These are phyloP conservation scores for Lasiodiplodia gonubiensis DNA, from an alignment of 2,329 filamentous ascomycete species.

Conservation along the genomic window DNA sequence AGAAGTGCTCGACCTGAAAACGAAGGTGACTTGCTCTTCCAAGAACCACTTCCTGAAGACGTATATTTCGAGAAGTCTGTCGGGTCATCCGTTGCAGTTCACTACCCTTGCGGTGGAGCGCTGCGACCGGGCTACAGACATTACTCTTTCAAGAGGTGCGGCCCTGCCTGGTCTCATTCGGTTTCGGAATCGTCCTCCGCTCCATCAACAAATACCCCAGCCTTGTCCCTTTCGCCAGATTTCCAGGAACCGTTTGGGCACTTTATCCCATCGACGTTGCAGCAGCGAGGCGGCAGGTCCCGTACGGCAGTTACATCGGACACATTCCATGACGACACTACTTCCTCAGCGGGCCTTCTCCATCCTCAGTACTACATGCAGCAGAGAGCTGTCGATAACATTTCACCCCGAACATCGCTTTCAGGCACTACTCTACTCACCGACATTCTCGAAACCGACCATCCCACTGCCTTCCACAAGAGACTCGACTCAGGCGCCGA, in stretches of 20 bases:
- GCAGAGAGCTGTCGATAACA: not conserved
- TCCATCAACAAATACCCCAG: not conserved
- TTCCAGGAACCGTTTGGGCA: not conserved
- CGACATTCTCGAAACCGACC: not conserved
- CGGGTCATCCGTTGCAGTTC: constrained; percentile 7
- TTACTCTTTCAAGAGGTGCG: constrained; percentile 12
- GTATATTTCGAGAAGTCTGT: constrained; percentile 22
- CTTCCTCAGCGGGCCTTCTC: not conserved
- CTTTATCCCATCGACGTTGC: not conserved
- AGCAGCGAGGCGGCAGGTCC: not conserved
- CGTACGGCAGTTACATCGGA: not conserved
- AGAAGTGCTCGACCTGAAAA: not conserved
- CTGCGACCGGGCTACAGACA: constrained; percentile 5
- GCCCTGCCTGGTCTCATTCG: not conserved
- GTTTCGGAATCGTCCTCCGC: not conserved
- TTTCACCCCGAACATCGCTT: not conserved
- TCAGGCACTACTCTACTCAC: not conserved
- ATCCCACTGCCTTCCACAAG: no score
- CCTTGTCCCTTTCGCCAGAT: not conserved
- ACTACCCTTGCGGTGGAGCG: constrained; percentile 18
- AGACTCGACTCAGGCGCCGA: constrained; percentile 13
- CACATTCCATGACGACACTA: no score
- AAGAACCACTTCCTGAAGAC: constrained; percentile 18
- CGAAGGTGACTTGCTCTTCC: not conserved
- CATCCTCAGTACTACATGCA: not conserved